A percentile compares a stretch with the other conserved stretches of the same genome.
phyloP scores from a whole-genome alignment of 2,329 filamentous ascomycete species.

The Orbilia oligospora region DNA sequence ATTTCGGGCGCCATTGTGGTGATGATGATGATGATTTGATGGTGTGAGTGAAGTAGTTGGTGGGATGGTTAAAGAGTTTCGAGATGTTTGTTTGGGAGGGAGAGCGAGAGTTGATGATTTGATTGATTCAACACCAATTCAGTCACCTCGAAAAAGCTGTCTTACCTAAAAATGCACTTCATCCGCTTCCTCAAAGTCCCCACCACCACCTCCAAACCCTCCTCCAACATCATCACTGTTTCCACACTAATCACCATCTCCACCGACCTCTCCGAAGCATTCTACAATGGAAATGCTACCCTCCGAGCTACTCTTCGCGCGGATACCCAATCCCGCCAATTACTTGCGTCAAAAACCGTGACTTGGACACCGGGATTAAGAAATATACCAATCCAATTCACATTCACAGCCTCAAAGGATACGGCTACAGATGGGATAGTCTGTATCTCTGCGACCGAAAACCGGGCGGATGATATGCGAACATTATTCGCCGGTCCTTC shows the following conservation, averaged over 20 bases:
- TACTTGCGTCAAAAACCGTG: conserved; percentile 53
- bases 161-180: conserved; percentile 71
- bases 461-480: conserved; percentile 61
- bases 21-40: neutral
- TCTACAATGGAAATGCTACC: conserved; percentile 65
- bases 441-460: conserved; percentile 56
- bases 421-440: conserved; percentile 38
- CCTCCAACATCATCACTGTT: conserved; percentile 67
- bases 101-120: neutral
- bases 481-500: conserved; percentile 31
- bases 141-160: neutral
- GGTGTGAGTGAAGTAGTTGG: conserved; percentile 1
- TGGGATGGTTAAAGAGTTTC: conserved; percentile 1
- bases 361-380: conserved; percentile 63
- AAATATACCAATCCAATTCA: conserved; percentile 60
- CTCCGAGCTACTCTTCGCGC: conserved; percentile 60
- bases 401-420: conserved; percentile 32
- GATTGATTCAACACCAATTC: neutral
- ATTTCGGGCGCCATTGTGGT: conserved; percentile 51
- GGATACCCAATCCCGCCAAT: conserved; percentile 27
- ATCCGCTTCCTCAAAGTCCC: conserved; percentile 79
- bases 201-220: conserved; percentile 66
- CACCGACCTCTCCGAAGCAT: conserved; percentile 78
- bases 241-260: conserved; percentile 75
- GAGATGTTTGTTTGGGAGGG: conserved; percentile 9